Conservation (phyloP, 164 flowering plant species). For the Akebia trifoliata region DNA sequence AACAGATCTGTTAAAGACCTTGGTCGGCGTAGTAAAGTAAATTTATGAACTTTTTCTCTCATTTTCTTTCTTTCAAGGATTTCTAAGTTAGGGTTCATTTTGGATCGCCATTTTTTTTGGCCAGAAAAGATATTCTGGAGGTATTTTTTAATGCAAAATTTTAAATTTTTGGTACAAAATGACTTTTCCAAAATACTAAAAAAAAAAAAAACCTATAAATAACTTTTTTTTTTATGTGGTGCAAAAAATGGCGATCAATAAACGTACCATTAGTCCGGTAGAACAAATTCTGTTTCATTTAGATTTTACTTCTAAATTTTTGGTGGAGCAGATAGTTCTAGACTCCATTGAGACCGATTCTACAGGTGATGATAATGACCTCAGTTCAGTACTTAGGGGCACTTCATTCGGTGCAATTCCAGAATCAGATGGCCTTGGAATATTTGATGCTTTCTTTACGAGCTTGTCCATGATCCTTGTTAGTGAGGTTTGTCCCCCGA, state of each 20-base stretch:
- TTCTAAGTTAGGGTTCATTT: not conserved
- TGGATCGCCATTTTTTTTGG: not conserved
- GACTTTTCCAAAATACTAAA: no score
- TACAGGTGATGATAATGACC: constrained; percentile 27
- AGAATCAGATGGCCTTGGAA: constrained; percentile 63
- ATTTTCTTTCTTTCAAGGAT: not conserved
- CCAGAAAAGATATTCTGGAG: no score
- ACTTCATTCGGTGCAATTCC: constrained; percentile 23
- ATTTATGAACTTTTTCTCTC: constrained; percentile 4
- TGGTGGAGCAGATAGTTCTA: constrained; percentile 40
- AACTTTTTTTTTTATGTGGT: no score
- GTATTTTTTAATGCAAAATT: no score
- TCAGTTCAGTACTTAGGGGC: constrained; percentile 16
- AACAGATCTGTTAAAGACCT: constrained; percentile 37
- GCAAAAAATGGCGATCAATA: no score
- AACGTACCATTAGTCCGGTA: no score
- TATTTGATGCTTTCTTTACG: constrained; percentile 87
- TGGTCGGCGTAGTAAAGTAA: constrained; percentile 78
- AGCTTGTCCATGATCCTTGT: constrained; percentile 92
- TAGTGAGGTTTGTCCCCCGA: constrained; percentile 65
- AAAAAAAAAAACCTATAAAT: no score
- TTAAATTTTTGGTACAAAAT: no score
- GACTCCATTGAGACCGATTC: constrained; percentile 26
- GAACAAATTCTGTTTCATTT: no score
- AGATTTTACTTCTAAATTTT: not conserved